Base-by-base conservation (phyloP, 257 asterid species). In the Voacanga thouarsii region DNA sequence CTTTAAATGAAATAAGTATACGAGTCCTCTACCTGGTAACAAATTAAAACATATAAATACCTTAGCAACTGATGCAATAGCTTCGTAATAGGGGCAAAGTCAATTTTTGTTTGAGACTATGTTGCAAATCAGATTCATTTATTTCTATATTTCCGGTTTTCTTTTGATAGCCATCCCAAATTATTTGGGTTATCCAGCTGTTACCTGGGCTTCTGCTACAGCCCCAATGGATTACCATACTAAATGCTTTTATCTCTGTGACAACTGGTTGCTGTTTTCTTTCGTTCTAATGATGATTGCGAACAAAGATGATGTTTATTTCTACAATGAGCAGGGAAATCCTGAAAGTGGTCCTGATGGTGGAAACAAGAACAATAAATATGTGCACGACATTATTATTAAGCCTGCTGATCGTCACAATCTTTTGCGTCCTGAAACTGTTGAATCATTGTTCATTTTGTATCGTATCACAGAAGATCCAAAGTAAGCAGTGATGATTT, bases 391-490 rank as follows among this genome's bases (percentile, higher is more conserved):
- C 84, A 93, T 96, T 77, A 80, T 92, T 47, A 92, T 92, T 82
- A 92, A 92, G 86, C 92, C 85, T 26, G 97, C 94, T 66, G 99
- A 96, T 75, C 91, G 95, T 41, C 99, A 96, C 90, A 96, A 92
- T 87, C 96, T 96, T 75, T 72, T 96, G 88, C 98, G 99, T 79
- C 98, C 98, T 43, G 99, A 93, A 88, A 92, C 97, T n/a, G 98
- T 93, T 67, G 97, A 96, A 82, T 96, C 98, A 33, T 80, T 96
- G 81, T 93, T 96, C 77, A 55, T 86, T 83, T 85, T 96, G 89
- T 92, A 92, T 85, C 96, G 98, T 67, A 92, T 96, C 81, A 96
- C 97, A 67, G 97, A 87, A 88, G 93, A 93, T 81, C 88, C 92
- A 72, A 96, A 89, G 98, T 96, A 90, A 55, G 97, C 76, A 5